Conservation (phyloP, 371 early-diverging fungal genomes). For the Apophysomyces ossiformis region DNA sequence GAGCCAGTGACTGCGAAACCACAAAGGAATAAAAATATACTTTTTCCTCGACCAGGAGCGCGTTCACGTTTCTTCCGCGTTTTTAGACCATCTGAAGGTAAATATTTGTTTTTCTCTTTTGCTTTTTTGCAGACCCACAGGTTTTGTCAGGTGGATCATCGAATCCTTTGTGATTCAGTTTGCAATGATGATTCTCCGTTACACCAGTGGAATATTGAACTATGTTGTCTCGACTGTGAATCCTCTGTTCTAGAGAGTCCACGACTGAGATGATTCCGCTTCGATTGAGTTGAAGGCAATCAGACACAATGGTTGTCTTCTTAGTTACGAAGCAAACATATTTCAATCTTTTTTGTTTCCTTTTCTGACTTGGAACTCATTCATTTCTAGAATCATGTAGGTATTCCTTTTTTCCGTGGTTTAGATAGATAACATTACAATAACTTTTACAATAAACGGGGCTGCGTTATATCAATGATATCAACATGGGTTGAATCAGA, state of each 20-base stretch:
- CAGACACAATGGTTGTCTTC: constrained; percentile 13
- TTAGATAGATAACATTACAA: not conserved
- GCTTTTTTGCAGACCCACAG: constrained; percentile 27
- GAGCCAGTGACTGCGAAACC: not conserved
- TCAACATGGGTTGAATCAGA: no score
- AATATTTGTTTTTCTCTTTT: constrained; percentile 14
- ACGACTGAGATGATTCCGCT: constrained; percentile 28
- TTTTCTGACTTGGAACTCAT: not conserved
- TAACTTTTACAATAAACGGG: no score
- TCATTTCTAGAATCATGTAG: not conserved
- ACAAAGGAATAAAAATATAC: not conserved
- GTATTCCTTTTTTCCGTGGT: not conserved
- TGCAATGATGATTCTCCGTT: constrained; percentile 38
- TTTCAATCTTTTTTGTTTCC: not conserved
- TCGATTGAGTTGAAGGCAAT: constrained; percentile 41
- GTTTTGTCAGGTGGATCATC: constrained; percentile 39
- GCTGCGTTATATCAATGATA: no score
- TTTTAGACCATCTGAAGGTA: not conserved
- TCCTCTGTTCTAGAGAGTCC: constrained; percentile 36
- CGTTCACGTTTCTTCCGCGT: not conserved
- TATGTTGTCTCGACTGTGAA: constrained; percentile 29
- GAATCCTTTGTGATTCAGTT: constrained; percentile 21
- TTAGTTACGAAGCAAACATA: constrained; percentile 30
- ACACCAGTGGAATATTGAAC: constrained; percentile 40
- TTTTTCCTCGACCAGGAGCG: not conserved